Evolutionary conservation across 2,329 filamentous ascomycete species (phyloP).

Genomic region (Fusarium albidum): DNA sequence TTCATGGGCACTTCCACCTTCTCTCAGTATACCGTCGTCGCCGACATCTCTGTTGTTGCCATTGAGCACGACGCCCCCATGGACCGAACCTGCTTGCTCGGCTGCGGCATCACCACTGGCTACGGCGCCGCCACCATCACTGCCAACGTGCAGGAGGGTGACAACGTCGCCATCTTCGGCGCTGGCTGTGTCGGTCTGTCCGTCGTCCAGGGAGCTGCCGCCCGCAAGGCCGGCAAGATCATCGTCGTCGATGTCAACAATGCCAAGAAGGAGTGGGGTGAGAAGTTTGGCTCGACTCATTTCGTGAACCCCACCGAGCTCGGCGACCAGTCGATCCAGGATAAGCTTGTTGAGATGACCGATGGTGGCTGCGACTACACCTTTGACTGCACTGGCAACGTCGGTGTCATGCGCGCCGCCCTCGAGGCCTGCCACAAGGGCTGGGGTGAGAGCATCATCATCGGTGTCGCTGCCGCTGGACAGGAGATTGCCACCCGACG

Average conservation of each 20-base stretch:
- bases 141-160: slow-evolving; percentile 88
- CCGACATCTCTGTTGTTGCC: slow-evolving; percentile 96
- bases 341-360: slow-evolving; percentile 95
- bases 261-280: slow-evolving; percentile 87
- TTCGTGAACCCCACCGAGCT: slow-evolving; percentile 94
- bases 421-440: slow-evolving; percentile 99
- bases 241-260: slow-evolving; percentile 83
- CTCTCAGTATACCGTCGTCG: slow-evolving; percentile 98
- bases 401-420: slow-evolving; percentile 92
- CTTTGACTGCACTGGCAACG: slow-evolving; percentile 98
- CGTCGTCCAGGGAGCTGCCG: slow-evolving; percentile 92
- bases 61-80: slow-evolving; percentile 91
- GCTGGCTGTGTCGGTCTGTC: slow-evolving; percentile 95
- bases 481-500: slow-evolving; percentile 95
- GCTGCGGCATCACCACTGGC: slow-evolving; percentile 97
- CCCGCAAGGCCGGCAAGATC: slow-evolving; percentile 81
- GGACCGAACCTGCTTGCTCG: slow-evolving; percentile 94
- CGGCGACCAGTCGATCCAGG: slow-evolving; percentile 81
- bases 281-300: slow-evolving; percentile 95
- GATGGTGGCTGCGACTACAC: slow-evolving; percentile 99
- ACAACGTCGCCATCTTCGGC: slow-evolving; percentile 91
- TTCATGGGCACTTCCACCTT: slow-evolving; percentile 99
- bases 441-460: slow-evolving; percentile 98
- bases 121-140: slow-evolving; percentile 97
- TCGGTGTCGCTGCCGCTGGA: slow-evolving; percentile 94